These are phyloP conservation scores for Stromatinia cepivora DNA, from an alignment of 2,329 filamentous ascomycete genomes.

Conservation along the genomic window DNA sequence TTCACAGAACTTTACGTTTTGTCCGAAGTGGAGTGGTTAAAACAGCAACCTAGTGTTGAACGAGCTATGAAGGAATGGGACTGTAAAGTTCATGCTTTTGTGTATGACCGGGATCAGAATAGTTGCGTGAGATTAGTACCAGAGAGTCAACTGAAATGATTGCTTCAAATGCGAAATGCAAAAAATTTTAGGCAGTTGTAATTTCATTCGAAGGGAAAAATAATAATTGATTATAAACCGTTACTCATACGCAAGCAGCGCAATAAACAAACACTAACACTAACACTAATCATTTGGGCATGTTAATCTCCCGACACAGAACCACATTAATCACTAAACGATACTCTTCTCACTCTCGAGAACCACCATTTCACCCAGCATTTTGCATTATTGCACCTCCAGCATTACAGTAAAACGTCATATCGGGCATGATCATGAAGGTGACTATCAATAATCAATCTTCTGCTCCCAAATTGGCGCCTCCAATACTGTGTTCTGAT, in stretches of 20 bases:
- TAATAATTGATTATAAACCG: conserved; percentile 16
- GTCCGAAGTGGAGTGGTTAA: conserved; percentile 56
- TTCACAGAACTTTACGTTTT: conserved; percentile 64
- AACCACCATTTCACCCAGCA: too few relatives aligned
- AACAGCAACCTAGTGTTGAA: conserved; percentile 58
- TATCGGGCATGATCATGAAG: background rate
- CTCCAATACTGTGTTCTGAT: conserved; percentile 43
- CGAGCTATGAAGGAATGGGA: conserved; percentile 60
- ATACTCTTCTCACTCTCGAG: background rate
- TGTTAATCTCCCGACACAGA: background rate
- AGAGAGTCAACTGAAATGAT: conserved; percentile 39
- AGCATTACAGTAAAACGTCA: background rate
- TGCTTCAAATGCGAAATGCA: conserved; percentile 10
- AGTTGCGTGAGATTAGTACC: conserved; percentile 52
- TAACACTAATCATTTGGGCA: background rate
- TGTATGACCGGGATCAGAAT: conserved; percentile 61
- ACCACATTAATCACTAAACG: background rate
- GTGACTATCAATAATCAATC: conserved; percentile 33
- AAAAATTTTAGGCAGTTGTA: background rate
- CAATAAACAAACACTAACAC: background rate
- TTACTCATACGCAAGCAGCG: background rate
- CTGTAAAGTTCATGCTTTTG: conserved; percentile 60
- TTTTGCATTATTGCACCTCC: too few relatives aligned
- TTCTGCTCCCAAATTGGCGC: conserved; percentile 37
- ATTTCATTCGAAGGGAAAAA: background rate